phyloP scores from a whole-genome alignment of 805 yeast species.

The Schwanniomyces polymorphus region DNA sequence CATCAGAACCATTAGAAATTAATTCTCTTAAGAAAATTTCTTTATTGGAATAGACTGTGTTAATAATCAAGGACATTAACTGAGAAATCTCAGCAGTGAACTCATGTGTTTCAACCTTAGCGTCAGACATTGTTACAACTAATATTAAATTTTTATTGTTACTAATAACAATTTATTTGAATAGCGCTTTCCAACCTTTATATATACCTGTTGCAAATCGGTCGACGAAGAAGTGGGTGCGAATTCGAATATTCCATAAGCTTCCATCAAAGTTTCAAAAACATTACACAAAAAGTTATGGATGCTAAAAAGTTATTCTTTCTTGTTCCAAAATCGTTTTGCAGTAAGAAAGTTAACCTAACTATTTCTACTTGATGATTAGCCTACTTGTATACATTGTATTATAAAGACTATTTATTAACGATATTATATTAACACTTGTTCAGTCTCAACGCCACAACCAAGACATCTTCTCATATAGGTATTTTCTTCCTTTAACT shows the following conservation, averaged over 20 bases:
- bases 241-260: constrained; percentile 28
- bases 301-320: background rate
- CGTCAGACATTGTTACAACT: constrained; percentile 45
- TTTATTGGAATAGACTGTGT: constrained; percentile 99
- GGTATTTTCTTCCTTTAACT: constrained; percentile 31
- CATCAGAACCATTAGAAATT: constrained; percentile 98
- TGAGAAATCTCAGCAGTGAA: constrained; percentile 99
- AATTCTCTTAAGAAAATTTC: constrained; percentile 98
- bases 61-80: constrained; percentile 99
- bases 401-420: background rate
- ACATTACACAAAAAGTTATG: background rate
- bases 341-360: background rate
- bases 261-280: constrained; percentile 19
- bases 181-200: constrained; percentile 3
- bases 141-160: background rate
- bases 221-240: constrained; percentile 9
- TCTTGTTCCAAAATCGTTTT: background rate
- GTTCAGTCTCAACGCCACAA: constrained; percentile 86
- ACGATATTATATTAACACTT: constrained; percentile 45
- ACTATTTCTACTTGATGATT: background rate
- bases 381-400: background rate
- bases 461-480: constrained; percentile 65
- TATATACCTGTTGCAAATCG: constrained; percentile 15
- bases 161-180: background rate
- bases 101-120: constrained; percentile 78